Evolutionary conservation across 2,329 filamentous ascomycete species (phyloP), one percentile per base, ranked within the genome.

Genomic region (Ceratocystis diversiconidia): DNA sequence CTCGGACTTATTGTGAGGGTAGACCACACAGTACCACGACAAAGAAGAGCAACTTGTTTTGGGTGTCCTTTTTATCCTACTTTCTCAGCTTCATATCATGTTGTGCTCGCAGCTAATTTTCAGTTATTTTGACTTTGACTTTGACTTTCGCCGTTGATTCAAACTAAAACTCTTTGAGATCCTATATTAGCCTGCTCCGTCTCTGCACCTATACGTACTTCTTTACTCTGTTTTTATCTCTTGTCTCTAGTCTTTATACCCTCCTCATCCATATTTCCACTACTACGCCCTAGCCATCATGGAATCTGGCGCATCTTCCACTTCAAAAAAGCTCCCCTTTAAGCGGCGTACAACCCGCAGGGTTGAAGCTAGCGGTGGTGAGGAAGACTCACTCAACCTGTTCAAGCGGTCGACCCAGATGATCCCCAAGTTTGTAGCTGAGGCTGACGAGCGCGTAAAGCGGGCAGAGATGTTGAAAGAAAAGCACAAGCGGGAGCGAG

Each of bases 401-500:
- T 84, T 84, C 68, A 76, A 77, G 52, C 78, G 79, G 4, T 75
- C 79, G 12, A 79, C 78, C 68, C 75, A 79, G 66, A 80, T 82
- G 71, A 80, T 79, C 62, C 75, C 77, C 5, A 74, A 75, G 44
- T 71, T 79, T 41, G 71, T 75, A 64, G 76, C 77, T n/a, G 76
- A 79, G 41, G 73, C 72, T 46, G 72, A 76, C 69, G 68, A 69
- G 17, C 70, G 69, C 41, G 67, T 65, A 43, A 69, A 69, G 62
- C 64, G 63, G 30, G 69, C 65, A 64, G 66, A 22, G 64, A 63
- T 28, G 55, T 59, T 30, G 12, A 59, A 17, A 25, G n/a, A 59
- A 5, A 59, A 36, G 55, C 55, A 36, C 17, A 59, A 8, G 25
- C 61, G 50, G 10, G 61, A 60, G 15, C 30, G 41, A 22, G 50